These are phyloP conservation scores for Dendrobium officinale DNA, from an alignment of 106 monocot species.

Conservation along the genomic window DNA sequence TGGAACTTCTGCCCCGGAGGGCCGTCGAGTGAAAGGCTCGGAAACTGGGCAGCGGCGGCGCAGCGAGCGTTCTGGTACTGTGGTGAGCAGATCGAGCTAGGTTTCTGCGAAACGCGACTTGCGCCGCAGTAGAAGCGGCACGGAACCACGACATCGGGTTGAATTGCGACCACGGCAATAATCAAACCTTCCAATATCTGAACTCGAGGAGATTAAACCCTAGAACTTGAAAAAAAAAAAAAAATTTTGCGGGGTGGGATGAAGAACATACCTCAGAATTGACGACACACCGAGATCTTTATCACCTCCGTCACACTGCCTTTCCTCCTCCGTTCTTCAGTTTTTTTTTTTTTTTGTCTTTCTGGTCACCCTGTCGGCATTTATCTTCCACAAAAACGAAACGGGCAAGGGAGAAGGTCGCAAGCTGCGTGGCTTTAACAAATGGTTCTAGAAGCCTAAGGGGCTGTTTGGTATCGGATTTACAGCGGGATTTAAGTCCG, in stretches of 20 bases:
- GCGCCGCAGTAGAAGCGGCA: conserved; percentile 27
- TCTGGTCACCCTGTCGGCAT: too few species aligned
- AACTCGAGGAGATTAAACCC: background rate
- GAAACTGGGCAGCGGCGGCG: background rate
- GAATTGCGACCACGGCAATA: background rate
- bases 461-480: too few species aligned
- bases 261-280: too few species aligned
- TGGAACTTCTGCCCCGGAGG: conserved; percentile 18
- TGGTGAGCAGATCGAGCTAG: conserved; percentile 29
- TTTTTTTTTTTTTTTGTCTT: background rate
- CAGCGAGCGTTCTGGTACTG: conserved; percentile 4
- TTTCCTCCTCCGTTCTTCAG: background rate
- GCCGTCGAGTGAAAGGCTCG: conserved; percentile 43
- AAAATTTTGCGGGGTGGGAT: background rate
- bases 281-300: too few species aligned
- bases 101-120: conserved; percentile 27
- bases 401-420: too few species aligned
- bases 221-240: background rate
- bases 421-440: too few species aligned
- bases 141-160: conserved; percentile 59
- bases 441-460: too few species aligned
- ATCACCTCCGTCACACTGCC: background rate
- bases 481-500: too few species aligned
- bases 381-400: too few species aligned
- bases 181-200: background rate